Evolutionary conservation across 192 early-diverging fungal species (phyloP).

Genomic region (Coemansia sp.): DNA sequence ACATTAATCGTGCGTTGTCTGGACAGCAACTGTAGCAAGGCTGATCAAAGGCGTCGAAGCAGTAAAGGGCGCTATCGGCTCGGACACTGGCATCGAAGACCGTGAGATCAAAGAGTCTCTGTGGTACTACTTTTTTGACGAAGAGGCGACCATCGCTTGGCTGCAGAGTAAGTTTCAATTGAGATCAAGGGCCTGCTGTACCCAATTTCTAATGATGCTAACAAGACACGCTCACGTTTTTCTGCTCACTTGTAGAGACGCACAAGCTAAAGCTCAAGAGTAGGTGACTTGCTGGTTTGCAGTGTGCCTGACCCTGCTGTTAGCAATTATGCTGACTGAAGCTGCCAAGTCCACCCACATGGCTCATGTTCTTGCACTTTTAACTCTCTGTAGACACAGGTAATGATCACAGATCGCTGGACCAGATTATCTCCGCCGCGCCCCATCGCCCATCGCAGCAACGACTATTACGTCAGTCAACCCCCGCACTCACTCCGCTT

Average conservation of each 20-base stretch:
- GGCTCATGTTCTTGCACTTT: neutral
- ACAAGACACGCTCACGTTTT: neutral
- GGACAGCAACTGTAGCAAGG: slow-evolving; percentile 25
- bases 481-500: neutral
- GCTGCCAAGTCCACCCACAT: neutral
- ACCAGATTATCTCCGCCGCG: slow-evolving; percentile 16
- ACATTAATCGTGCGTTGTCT: neutral
- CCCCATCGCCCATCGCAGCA: slow-evolving; percentile 23
- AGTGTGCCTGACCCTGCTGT: neutral
- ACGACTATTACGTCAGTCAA: neutral
- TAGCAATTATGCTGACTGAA: neutral
- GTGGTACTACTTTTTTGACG: slow-evolving; percentile 74
- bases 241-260: slow-evolving; percentile 22
- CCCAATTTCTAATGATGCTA: neutral
- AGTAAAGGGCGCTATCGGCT: slow-evolving; percentile 62
- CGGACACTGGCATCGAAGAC: slow-evolving; percentile 54
- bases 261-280: slow-evolving; percentile 41
- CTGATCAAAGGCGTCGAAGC: slow-evolving; percentile 59
- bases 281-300: slow-evolving; percentile 8
- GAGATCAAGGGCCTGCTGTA: neutral
- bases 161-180: slow-evolving; percentile 60
- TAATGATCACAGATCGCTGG: slow-evolving; percentile 14
- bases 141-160: slow-evolving; percentile 62
- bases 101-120: slow-evolving; percentile 69
- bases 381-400: slow-evolving; percentile 4